Evolutionary conservation across 768 basidiomycete genomes (phyloP).

Genomic region (Amanita exitialis): DNA sequence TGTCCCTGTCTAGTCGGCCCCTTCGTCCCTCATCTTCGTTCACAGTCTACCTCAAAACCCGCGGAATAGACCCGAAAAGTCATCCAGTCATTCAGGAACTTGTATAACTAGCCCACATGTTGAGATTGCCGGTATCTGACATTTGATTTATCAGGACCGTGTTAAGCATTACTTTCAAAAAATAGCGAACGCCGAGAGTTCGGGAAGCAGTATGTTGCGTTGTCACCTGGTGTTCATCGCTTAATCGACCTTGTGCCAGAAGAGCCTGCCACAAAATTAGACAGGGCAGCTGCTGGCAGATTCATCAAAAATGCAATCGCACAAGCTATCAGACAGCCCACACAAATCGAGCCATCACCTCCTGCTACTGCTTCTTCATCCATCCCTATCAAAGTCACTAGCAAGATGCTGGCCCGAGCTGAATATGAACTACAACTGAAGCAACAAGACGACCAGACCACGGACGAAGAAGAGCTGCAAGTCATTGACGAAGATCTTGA

Average conservation of each 20-base stretch:
- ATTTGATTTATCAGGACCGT: conserved; percentile 41
- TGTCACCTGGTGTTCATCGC: neutral
- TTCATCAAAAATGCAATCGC: conserved; percentile 82
- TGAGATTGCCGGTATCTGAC: neutral
- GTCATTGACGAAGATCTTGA: conserved; percentile 24
- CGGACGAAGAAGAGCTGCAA: conserved; percentile 29
- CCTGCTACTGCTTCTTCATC: conserved; percentile 7
- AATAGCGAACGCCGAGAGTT: conserved; percentile 65
- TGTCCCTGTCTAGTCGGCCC: conserved; percentile 14
- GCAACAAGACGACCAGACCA: conserved; percentile 31
- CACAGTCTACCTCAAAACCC: conserved; percentile 72
- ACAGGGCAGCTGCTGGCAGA: conserved; percentile 70
- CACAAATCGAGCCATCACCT: neutral
- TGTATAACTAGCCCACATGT: conserved; percentile 22
- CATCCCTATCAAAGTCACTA: conserved; percentile 49
- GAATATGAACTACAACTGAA: conserved; percentile 50
- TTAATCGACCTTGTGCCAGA: conserved; percentile 17
- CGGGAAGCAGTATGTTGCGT: conserved; percentile 38
- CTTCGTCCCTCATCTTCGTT: conserved; percentile 3
- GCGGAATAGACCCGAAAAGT: conserved; percentile 69
- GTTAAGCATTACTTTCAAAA: conserved; percentile 78
- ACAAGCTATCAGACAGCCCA: conserved; percentile 31
- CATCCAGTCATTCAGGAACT: conserved; percentile 73
- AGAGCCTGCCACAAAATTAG: conserved; percentile 37
- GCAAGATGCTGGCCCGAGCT: conserved; percentile 64